Conservation (phyloP, 495 filamentous ascomycete species). For the Thermochaetoides thermophila region DNA sequence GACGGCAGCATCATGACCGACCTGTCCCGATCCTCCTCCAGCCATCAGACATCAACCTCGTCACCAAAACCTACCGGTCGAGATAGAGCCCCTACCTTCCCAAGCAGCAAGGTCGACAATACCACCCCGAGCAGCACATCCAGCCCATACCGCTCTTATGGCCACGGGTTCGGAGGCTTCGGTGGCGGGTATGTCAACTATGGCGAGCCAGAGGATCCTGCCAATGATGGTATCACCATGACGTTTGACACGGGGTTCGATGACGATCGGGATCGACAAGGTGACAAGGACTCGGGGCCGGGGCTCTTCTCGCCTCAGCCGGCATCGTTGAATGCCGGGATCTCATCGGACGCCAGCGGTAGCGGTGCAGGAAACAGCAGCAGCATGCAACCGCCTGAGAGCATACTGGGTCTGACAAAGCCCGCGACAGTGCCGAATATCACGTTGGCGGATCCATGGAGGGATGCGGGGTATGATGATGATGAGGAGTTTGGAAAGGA, state of each 20-base stretch:
- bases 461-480: slow-evolving; percentile 65
- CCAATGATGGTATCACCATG: slow-evolving; percentile 43
- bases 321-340: too few species aligned
- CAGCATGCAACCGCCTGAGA: too few species aligned
- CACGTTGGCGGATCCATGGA: slow-evolving; percentile 66
- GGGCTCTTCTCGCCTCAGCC: too few species aligned
- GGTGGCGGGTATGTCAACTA: not conserved
- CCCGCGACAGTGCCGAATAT: slow-evolving; percentile 29
- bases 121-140: slow-evolving; percentile 2
- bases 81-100: slow-evolving; percentile 14
- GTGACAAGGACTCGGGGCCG: too few species aligned
- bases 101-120: slow-evolving; percentile 3
- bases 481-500: slow-evolving; percentile 56
- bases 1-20: slow-evolving; percentile 28
- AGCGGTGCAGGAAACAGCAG: too few species aligned
- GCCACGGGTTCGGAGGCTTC: not conserved
- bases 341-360: too few species aligned
- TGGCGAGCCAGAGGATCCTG: slow-evolving; percentile 6
- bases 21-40: slow-evolving; percentile 14
- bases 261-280: slow-evolving; percentile 12
- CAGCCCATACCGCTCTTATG: slow-evolving; percentile 2
- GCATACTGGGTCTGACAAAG: too few species aligned
- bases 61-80: not conserved
- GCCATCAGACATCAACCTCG: slow-evolving; percentile 11
- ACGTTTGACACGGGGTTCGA: slow-evolving; percentile 54